Conservation (phyloP, 208 protist genomes). For the Herpetomonas samuelpessoai region DNA sequence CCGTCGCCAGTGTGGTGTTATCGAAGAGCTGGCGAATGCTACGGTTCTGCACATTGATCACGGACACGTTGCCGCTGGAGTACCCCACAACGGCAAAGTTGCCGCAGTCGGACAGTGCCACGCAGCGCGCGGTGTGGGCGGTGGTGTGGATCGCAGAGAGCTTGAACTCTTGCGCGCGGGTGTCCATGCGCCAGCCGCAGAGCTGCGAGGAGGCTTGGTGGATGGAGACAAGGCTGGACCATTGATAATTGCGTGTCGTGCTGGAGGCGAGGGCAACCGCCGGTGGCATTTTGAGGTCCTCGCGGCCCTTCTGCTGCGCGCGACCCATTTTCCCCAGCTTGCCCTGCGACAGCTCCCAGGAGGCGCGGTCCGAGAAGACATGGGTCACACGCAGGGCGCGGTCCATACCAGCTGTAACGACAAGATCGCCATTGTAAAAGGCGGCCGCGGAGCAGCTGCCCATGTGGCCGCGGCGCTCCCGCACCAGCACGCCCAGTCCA, state of each 20-base stretch:
- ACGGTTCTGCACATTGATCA: conserved; percentile 78
- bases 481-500: conserved; percentile 67
- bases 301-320: conserved; percentile 46
- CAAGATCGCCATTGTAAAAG: conserved; percentile 86
- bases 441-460: conserved; percentile 62
- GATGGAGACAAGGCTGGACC: conserved; percentile 74
- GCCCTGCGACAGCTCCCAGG: conserved; percentile 89
- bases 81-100: conserved; percentile 88
- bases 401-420: conserved; percentile 78
- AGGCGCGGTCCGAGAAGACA: conserved; percentile 87
- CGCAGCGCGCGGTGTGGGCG: conserved; percentile 65
- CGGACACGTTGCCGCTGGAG: conserved; percentile 73
- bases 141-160: conserved; percentile 63
- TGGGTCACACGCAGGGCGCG: conserved; percentile 82
- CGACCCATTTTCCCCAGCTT: conserved; percentile 73
- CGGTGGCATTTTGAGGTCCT: conserved; percentile 73
- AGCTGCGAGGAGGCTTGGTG: conserved; percentile 67
- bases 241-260: conserved; percentile 85
- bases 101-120: conserved; percentile 83
- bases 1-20: conserved; percentile 12
- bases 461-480: conserved; percentile 87
- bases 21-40: conserved; percentile 79
- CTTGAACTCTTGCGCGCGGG: conserved; percentile 71
- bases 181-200: conserved; percentile 88
- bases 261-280: conserved; percentile 51